Conservation (phyloP, 202 grass and related monocot species). For the Hordeum pubiflorum region DNA sequence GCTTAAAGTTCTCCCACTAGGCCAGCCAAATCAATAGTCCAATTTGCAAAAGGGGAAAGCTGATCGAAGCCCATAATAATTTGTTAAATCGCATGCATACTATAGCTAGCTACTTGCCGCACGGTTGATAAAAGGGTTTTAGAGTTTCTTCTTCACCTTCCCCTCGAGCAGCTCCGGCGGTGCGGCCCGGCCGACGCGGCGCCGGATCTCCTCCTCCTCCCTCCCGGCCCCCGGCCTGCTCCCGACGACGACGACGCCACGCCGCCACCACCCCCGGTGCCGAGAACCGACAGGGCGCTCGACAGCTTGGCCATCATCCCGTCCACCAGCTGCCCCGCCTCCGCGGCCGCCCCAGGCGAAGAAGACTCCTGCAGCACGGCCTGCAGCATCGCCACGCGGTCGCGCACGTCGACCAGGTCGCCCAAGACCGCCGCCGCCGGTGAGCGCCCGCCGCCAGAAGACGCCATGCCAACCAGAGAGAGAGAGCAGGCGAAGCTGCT, state of each 20-base stretch:
- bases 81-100: neutral
- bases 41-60: neutral
- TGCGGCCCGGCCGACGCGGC: neutral
- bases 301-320: slow-evolving; percentile 34
- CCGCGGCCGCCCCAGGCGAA: neutral
- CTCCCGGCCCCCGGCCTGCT: neutral
- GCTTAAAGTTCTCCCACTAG: slow-evolving; percentile 13
- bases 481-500: neutral
- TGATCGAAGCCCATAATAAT: neutral
- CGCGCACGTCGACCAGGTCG: neutral
- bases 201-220: neutral
- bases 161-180: slow-evolving; percentile 21
- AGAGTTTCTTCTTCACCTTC: slow-evolving; percentile 32
- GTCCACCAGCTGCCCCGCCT: neutral
- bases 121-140: neutral
- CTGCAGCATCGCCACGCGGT: slow-evolving; percentile 12
- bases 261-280: neutral
- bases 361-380: slow-evolving; percentile 14
- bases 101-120: neutral
- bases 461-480: neutral
- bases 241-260: neutral
- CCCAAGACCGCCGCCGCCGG: neutral
- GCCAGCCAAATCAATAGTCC: neutral
- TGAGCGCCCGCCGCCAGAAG: neutral
- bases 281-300: slow-evolving; percentile 13